Base-by-base conservation (phyloP, 768 basidiomycete genomes). In the Naganishia friedmannii region DNA sequence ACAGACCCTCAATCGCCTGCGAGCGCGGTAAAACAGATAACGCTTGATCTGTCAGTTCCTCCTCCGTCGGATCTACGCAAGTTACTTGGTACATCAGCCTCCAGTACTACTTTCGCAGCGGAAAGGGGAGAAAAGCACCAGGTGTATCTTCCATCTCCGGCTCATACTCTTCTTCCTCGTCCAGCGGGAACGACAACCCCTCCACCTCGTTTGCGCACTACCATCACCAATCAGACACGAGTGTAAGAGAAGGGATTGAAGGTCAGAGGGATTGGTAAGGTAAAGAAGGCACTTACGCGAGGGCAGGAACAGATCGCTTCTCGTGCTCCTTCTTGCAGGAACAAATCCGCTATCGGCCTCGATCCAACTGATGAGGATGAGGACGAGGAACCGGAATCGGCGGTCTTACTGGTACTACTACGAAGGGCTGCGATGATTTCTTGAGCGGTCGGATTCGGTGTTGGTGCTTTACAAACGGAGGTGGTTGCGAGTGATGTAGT, bases 1-100 rank as follows among this genome's bases (percentile, higher is more conserved):
- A 75, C 17, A 81, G 32, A 0, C 77, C 76, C 60, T 81, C 77
- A 53, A 81, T 78, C 57, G 80, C 77, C 46, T 79, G 80, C 1
- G 73, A 74, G 4, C 77, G 45, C 0, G 80, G 80, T 10, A 81
- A 46, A 15, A 53, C 48, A 26, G 68, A 71, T 10, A 81, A 69
- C 5, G 78, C 75, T 55, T 76, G 63, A 26, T 55, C 70, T 3
- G 78, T 78, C 7, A 78, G 73, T 65, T 77, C 70, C 32, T 81
- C 78, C 13, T 53, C 31, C 32, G 60, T 26, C 10, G 48, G 29
- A 39, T 69, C 68, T 57, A 32, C n/a, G n/a, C n/a, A n/a, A n/a
- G n/a, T n/a, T n/a, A n/a, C n/a, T n/a, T n/a, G n/a, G n/a, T n/a
- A n/a, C n/a, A n/a, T n/a, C n/a, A n/a, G n/a, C n/a, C n/a, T n/a